Evolutionary conservation across 768 basidiomycete genomes (phyloP).

Genomic region (Nidula microcarpa): DNA sequence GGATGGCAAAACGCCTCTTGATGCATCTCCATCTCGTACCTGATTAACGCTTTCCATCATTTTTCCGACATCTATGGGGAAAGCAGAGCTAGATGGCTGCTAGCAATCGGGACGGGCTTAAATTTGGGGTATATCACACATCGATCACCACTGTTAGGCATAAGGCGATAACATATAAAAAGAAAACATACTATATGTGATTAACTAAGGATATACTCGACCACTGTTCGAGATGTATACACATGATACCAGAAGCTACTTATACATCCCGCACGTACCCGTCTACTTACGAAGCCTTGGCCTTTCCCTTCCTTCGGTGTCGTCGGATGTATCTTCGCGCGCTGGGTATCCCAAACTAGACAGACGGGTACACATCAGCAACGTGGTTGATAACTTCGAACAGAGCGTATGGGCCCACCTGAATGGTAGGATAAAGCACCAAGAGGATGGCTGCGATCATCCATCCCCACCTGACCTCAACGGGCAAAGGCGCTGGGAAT

Average conservation of each 20-base stretch:
- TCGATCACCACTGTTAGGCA: neutral
- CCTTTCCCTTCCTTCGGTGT: slow-evolving; percentile 3
- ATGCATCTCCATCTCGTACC: neutral
- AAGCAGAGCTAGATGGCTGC: too few relatives aligned
- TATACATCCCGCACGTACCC: too few relatives aligned
- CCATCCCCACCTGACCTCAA: slow-evolving; percentile 65
- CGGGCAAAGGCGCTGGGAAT: slow-evolving; percentile 63
- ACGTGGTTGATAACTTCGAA: neutral
- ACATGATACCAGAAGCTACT: too few relatives aligned
- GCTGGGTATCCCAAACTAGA: slow-evolving; percentile 7
- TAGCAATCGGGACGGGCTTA: too few relatives aligned
- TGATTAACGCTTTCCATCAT: slow-evolving; percentile 2
- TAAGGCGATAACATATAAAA: too few relatives aligned
- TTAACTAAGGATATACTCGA: neutral
- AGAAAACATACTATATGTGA: too few relatives aligned
- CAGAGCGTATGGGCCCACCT: slow-evolving; percentile 40
- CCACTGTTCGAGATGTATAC: neutral
- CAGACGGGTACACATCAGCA: neutral
- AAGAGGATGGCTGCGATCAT: slow-evolving; percentile 53
- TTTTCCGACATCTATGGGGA: slow-evolving; percentile 4
- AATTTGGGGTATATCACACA: neutral
- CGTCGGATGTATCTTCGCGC: slow-evolving; percentile 6
- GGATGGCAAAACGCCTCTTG: too few relatives aligned
- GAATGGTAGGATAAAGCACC: slow-evolving; percentile 63
- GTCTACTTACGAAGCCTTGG: slow-evolving; percentile 2